Base-by-base conservation (phyloP, 2,329 filamentous ascomycete species). In the Fusarium stilboides region DNA sequence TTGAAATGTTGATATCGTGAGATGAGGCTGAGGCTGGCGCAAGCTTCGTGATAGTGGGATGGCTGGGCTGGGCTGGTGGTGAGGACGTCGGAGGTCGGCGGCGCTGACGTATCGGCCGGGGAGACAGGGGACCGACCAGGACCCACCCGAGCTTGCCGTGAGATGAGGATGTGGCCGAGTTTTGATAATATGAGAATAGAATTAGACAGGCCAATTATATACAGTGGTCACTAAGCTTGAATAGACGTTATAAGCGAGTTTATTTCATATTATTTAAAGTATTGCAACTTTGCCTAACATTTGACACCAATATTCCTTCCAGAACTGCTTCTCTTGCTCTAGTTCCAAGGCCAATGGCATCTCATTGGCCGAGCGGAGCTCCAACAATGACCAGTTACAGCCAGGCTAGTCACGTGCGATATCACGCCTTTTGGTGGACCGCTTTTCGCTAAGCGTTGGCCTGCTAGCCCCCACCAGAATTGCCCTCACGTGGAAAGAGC, bases 401-500 rank as follows among this genome's bases (percentile, higher is more conserved):
- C 14, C 50, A 24, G 9, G 7, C 3, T 3, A 17, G 14, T 71
- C 73, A 75, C 73, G 73, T 75, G 73, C n/a, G 7, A 12, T 0
- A 14, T 71, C 69, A 73, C 71, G 71, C 45, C 5, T 44, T 67
- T 57, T n/a, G 20, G 49, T 61, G 53, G 57, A 50, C 39, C 60
- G 58, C 57, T 58, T 68, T 52, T 49, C 26, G 17, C 57, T 59
- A 59, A 50, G 28, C 40, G 52, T 53, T 68, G 74, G 73, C 54
- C 54, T 75, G 56, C 24, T 45, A 10, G n/a, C 36, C 44, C 44
- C 59, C 61, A 64, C 61, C 40, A 42, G 8, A 45, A 14, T 58
- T 57, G 61, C 62, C 69, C 77, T 81, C 79, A 81, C 79, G 79
- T 81, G 79, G 70, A 68, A 61, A 65, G 61, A 57, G 61, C 73